phyloP scores from a whole-genome alignment of 495 filamentous ascomycete species.

The Pseudoneurospora amorphoporcata region DNA sequence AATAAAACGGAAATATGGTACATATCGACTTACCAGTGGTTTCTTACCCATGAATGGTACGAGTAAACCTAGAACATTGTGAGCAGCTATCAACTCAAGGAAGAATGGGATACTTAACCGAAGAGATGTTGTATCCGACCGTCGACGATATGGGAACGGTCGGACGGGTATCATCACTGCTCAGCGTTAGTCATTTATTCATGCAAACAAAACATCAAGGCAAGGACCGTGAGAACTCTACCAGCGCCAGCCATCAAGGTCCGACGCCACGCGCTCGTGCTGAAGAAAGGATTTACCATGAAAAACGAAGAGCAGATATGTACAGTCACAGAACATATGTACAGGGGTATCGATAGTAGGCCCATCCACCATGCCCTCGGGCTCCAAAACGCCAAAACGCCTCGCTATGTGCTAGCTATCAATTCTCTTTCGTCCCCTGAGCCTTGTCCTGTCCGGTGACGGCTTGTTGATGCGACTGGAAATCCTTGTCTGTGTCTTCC shows the following conservation, averaged over 20 bases:
- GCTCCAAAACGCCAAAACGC: conserved; percentile 15
- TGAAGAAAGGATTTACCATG: not conserved
- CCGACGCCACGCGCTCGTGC: not conserved
- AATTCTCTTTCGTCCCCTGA: conserved; percentile 22
- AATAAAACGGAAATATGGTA: not conserved
- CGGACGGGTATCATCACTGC: not conserved
- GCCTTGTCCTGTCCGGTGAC: conserved; percentile 22
- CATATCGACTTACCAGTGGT: not conserved
- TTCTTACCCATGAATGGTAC: not conserved
- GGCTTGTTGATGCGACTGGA: conserved; percentile 32
- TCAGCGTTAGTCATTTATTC: not conserved
- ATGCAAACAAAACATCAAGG: not conserved
- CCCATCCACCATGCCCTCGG: conserved; percentile 7
- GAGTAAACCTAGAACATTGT: not conserved
- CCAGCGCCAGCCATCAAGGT: not conserved
- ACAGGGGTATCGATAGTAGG: conserved; percentile 20
- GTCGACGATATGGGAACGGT: not conserved
- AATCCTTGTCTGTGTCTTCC: conserved; percentile 1
- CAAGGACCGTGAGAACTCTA: not conserved
- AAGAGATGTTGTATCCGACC: not conserved
- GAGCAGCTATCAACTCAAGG: not conserved
- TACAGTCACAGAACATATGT: conserved; percentile 19
- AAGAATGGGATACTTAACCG: not conserved
- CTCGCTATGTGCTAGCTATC: conserved; percentile 12
- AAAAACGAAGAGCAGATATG: conserved; percentile 12